Base-by-base conservation (phyloP, 2,329 filamentous ascomycete genomes). In the Pseudocercospora macadamiae region DNA sequence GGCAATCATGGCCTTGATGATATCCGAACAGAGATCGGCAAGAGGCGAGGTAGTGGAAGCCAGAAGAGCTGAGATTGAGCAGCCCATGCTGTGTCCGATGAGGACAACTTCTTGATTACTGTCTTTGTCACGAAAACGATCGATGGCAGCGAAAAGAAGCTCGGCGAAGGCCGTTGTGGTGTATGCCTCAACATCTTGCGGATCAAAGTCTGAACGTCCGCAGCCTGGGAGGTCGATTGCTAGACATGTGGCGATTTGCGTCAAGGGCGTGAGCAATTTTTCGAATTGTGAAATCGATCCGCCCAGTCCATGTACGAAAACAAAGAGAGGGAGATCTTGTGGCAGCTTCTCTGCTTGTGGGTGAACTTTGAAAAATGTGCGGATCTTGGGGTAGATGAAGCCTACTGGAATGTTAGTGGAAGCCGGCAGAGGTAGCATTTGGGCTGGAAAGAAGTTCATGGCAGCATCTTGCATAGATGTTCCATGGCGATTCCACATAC, bases 291-390 rank as follows among this genome's bases (percentile, higher is more conserved):
- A 89, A 21, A 92, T 83, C 0, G 91, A 96, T 49, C 95, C 95
- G n/a, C 93, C 95, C 8, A 97, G 82, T 1, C 95, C 95, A 70
- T 97, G 95, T 57, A 97, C 82, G 71, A 96, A 96, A 42, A 97
- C 92, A 3, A 97, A 78, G 8, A 99, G 78, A 1, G 95, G 95
- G 9, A 97, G 77, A 61, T 86, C 82, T 39, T 80, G 83, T 2
- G 91, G 91, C 3, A 97, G 82, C 73, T 95, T 90, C 60, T 87
- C 84, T n/a, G 88, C 86, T 70, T 97, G 91, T 18, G 87, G 84
- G 75, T 97, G 95, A 55, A 85, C 85, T 57, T 89, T 85, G 76
- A 89, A 93, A 74, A 97, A 97, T 42, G 93, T 87, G 57, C 93
- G 86, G 63, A 97, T 82, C 28, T 82, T 84, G 1, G 86, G 83